phyloP scores from a whole-genome alignment of 805 yeast species.

The Teunomyces barrocoloradensis region DNA sequence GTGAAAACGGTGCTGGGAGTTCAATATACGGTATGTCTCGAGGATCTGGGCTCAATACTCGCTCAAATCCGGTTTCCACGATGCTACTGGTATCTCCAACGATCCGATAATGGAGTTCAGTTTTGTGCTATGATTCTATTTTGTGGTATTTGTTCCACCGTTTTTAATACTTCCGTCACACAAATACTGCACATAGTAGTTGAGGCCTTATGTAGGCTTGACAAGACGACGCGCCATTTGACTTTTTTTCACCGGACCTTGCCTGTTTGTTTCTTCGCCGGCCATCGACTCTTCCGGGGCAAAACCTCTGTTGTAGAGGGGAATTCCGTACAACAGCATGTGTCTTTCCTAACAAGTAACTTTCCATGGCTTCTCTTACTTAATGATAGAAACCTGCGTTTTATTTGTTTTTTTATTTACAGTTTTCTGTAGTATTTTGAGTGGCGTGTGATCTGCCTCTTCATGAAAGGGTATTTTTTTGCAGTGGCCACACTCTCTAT shows the following conservation, averaged over 20 bases:
- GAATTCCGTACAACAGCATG: too few relatives aligned
- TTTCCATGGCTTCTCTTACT: too few relatives aligned
- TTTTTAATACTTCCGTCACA: not conserved
- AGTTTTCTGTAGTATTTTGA: too few relatives aligned
- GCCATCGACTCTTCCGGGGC: too few relatives aligned
- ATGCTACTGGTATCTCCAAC: not conserved
- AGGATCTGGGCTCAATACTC: not conserved
- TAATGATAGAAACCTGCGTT: too few relatives aligned
- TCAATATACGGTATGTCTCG: not conserved
- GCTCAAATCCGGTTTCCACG: not conserved
- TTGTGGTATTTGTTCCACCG: conserved; percentile 8
- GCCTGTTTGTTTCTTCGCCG: not conserved
- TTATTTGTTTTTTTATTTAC: too few relatives aligned
- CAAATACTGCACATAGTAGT: not conserved
- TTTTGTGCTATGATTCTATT: conserved; percentile 11
- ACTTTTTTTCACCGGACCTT: not conserved
- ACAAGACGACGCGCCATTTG: not conserved
- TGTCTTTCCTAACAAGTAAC: too few relatives aligned
- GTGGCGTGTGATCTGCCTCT: too few relatives aligned
- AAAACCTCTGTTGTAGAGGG: too few relatives aligned
- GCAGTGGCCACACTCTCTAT: not conserved
- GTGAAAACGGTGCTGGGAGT: not conserved
- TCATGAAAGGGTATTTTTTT: not conserved
- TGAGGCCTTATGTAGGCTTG: not conserved
- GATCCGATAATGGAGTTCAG: conserved; percentile 4